A percentile compares a stretch with the other conserved stretches of the same genome.
Conservation (phyloP, 768 basidiomycete genomes). For the Lactarius evosmus region DNA sequence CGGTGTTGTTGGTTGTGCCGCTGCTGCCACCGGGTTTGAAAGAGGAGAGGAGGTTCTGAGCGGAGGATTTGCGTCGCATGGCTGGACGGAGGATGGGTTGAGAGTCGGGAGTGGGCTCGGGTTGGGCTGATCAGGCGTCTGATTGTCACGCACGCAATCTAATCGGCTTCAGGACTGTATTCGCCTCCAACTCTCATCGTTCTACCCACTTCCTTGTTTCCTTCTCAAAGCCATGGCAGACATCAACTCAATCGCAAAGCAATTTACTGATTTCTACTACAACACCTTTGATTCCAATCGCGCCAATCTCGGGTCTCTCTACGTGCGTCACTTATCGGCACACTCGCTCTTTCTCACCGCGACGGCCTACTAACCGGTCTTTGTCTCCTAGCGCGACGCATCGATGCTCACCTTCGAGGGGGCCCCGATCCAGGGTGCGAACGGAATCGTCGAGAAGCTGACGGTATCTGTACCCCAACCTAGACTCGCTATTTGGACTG, state of each 20-base stretch:
- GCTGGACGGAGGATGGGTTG: constrained; percentile 42
- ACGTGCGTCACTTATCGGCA: constrained; percentile 53
- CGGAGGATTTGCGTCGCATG: constrained; percentile 84
- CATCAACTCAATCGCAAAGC: constrained; percentile 66
- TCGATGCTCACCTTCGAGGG: constrained; percentile 91
- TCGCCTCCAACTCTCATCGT: no score
- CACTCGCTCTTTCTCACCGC: constrained; percentile 32
- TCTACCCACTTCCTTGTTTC: no score
- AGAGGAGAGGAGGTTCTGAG: constrained; percentile 75
- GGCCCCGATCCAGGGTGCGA: constrained; percentile 50
- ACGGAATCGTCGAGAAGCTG: constrained; percentile 67
- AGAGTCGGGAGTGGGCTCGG: constrained; percentile 31
- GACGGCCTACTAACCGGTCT: constrained; percentile 13
- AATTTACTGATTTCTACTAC: constrained; percentile 86
- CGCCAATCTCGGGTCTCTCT: constrained; percentile 54
- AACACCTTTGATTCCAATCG: constrained; percentile 67
- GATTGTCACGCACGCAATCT: constrained; percentile 11
- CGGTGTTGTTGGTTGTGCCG: not conserved
- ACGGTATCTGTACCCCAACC: constrained; percentile 43
- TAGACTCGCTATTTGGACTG: not conserved
- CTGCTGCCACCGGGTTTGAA: constrained; percentile 46
- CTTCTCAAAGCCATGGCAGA: constrained; percentile 55
- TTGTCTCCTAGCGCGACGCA: constrained; percentile 53
- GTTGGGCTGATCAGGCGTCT: no score
- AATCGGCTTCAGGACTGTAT: no score